Percentiles rank a stretch among this genome's conserved stretches.
Evolutionary conservation across 106 monocot genomes (phyloP).

Genomic region (Iris macrosiphon): DNA sequence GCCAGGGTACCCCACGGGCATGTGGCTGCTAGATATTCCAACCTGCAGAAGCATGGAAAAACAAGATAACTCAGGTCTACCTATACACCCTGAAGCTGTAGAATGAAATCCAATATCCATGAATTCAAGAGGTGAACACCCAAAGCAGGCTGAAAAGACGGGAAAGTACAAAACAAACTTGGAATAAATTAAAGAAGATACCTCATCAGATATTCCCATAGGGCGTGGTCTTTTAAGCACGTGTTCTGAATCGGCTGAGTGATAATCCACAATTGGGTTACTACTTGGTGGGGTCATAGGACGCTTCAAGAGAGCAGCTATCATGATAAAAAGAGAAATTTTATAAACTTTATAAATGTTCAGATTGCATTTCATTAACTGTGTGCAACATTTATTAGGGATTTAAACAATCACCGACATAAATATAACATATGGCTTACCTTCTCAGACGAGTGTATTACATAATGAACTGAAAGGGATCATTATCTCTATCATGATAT

Average conservation of each 20-base stretch:
- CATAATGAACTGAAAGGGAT: too few relatives aligned
- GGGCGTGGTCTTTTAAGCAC: slow-evolving; percentile 43
- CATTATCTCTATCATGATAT: too few relatives aligned
- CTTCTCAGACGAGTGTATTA: too few relatives aligned
- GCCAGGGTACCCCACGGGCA: slow-evolving; percentile 8
- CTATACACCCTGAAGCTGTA: too few relatives aligned
- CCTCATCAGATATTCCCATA: slow-evolving; percentile 53
- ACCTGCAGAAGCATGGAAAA: slow-evolving; percentile 25
- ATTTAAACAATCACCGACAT: too few relatives aligned
- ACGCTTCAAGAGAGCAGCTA: slow-evolving; percentile 49
- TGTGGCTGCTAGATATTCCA: slow-evolving; percentile 15
- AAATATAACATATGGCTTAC: too few relatives aligned
- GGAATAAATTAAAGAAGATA: slow-evolving; percentile 10
- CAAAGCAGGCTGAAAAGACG: background rate
- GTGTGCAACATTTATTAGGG: too few relatives aligned
- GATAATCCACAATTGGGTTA: slow-evolving; percentile 50
- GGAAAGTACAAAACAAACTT: background rate
- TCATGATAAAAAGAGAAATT: slow-evolving; percentile 6
- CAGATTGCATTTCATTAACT: too few relatives aligned
- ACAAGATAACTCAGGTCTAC: background rate
- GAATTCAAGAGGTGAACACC: too few relatives aligned
- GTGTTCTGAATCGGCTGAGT: slow-evolving; percentile 63
- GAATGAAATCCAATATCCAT: too few relatives aligned
- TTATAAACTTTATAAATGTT: background rate
- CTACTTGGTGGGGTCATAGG: slow-evolving; percentile 34